Percentiles rank a stretch among this genome's conserved stretches.
Conservation (phyloP, 2,329 filamentous ascomycete genomes). For the Fusarium albosuccineum region DNA sequence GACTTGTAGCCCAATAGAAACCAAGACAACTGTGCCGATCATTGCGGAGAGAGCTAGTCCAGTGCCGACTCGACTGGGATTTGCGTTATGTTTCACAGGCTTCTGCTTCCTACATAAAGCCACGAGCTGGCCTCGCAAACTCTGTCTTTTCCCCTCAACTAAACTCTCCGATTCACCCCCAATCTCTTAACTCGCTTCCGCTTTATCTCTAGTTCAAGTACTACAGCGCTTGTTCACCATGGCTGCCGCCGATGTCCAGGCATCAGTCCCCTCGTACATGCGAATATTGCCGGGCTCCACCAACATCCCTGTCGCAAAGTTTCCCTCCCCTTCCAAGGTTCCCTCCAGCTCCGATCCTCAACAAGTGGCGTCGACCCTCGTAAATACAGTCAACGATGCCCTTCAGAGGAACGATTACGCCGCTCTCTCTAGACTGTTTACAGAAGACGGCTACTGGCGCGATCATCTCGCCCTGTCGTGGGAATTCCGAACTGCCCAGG, state of each 20-base stretch:
- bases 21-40: conserved; percentile 5
- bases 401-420: conserved; percentile 53
- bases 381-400: conserved; percentile 54
- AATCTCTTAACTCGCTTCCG: neutral
- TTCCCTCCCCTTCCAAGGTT: conserved; percentile 51
- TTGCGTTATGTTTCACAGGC: neutral
- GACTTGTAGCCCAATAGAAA: conserved; percentile 2
- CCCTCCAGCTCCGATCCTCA: conserved; percentile 50
- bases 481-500: conserved; percentile 67
- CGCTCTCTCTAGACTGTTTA: conserved; percentile 46
- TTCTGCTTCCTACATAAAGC: conserved; percentile 4
- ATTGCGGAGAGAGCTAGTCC: neutral
- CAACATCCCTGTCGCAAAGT: conserved; percentile 63
- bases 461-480: conserved; percentile 70
- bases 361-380: conserved; percentile 53
- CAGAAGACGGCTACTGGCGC: conserved; percentile 66
- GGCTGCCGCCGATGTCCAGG: conserved; percentile 38
- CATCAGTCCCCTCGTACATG: conserved; percentile 45
- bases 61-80: conserved; percentile 4
- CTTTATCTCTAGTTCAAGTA: neutral
- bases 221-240: conserved; percentile 17
- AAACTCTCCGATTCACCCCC: neutral
- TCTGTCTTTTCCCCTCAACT: conserved; percentile 20
- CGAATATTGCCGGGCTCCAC: conserved; percentile 62
- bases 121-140: neutral